Percentiles rank a stretch among this genome's conserved stretches.
Evolutionary conservation across 164 flowering plant species (phyloP).

Genomic region (Stephania cephalantha): DNA sequence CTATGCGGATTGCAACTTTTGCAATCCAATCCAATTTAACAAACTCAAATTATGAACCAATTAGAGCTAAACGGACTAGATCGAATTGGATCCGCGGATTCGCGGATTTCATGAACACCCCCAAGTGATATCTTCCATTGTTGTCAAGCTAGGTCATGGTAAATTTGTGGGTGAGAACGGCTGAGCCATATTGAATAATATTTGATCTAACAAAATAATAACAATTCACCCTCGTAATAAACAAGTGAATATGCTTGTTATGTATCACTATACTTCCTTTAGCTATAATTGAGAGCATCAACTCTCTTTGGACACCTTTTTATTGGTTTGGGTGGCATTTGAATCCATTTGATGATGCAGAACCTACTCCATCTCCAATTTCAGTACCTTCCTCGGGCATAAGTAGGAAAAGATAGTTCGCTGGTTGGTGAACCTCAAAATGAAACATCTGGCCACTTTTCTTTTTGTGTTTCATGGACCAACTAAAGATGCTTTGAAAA

Average conservation of each 20-base stretch:
- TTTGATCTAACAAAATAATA: too few relatives aligned
- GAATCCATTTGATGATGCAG: constrained; percentile 22
- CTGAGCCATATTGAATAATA: not conserved
- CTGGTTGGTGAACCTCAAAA: constrained; percentile 40
- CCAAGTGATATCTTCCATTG: not conserved
- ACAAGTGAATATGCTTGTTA: not conserved
- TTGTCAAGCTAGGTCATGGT: not conserved
- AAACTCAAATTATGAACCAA: too few relatives aligned
- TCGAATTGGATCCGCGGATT: too few relatives aligned
- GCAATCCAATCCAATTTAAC: too few relatives aligned
- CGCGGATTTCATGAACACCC: too few relatives aligned
- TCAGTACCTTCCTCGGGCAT: constrained; percentile 26
- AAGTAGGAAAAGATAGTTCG: constrained; percentile 14
- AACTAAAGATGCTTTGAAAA: constrained; percentile 22
- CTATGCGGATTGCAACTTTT: too few relatives aligned
- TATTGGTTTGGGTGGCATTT: constrained; percentile 6
- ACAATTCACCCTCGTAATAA: not conserved
- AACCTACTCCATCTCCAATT: constrained; percentile 24
- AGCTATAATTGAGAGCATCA: not conserved
- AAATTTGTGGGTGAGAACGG: not conserved
- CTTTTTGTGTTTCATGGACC: constrained; percentile 17
- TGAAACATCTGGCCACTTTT: constrained; percentile 6
- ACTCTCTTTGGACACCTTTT: constrained; percentile 7
- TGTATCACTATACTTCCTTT: not conserved
- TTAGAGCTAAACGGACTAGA: too few relatives aligned